A percentile compares a stretch with the other conserved stretches of the same genome.
phyloP scores from a whole-genome alignment of 2,329 filamentous ascomycete species.

The Malbranchea zuffiana region DNA sequence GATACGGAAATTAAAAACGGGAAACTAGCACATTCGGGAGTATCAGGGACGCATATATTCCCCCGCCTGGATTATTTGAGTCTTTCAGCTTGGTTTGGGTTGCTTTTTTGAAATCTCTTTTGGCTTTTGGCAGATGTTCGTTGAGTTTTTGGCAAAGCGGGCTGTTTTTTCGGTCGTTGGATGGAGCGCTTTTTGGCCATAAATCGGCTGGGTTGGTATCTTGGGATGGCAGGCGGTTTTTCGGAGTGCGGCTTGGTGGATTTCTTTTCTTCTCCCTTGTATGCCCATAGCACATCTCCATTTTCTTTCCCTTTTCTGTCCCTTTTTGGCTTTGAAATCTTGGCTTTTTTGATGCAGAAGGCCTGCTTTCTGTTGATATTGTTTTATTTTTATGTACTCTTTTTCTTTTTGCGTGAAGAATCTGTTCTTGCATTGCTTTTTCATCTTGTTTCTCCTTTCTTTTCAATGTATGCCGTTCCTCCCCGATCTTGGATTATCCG shows the following conservation, averaged over 20 bases:
- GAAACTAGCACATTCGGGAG: slow-evolving; percentile 12
- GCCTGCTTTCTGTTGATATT: too few relatives aligned
- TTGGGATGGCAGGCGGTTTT: slow-evolving; percentile 15
- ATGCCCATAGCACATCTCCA: not conserved
- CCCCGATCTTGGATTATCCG: too few relatives aligned
- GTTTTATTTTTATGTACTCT: too few relatives aligned
- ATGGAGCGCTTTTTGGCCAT: slow-evolving; percentile 16
- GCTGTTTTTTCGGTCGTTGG: slow-evolving; percentile 15
- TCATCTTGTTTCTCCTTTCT: too few relatives aligned
- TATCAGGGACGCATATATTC: slow-evolving; percentile 11
- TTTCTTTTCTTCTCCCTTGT: slow-evolving; percentile 7
- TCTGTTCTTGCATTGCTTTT: too few relatives aligned
- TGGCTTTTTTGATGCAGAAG: too few relatives aligned
- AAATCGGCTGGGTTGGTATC: slow-evolving; percentile 14
- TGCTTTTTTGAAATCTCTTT: slow-evolving; percentile 10
- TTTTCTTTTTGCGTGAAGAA: too few relatives aligned
- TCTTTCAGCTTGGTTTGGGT: slow-evolving; percentile 7
- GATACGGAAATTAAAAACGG: slow-evolving; percentile 11
- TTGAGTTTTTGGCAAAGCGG: slow-evolving; percentile 13
- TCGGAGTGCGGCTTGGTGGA: slow-evolving; percentile 16
- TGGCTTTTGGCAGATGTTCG: slow-evolving; percentile 9
- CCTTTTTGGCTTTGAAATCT: too few relatives aligned
- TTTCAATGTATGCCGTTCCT: too few relatives aligned
- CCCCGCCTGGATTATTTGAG: slow-evolving; percentile 9
- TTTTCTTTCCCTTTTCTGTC: not conserved